Evolutionary conservation across 1,284 basidiomycete genomes (phyloP), one percentile per base, ranked within the genome.

Genomic region (Gymnopus androsaceus): DNA sequence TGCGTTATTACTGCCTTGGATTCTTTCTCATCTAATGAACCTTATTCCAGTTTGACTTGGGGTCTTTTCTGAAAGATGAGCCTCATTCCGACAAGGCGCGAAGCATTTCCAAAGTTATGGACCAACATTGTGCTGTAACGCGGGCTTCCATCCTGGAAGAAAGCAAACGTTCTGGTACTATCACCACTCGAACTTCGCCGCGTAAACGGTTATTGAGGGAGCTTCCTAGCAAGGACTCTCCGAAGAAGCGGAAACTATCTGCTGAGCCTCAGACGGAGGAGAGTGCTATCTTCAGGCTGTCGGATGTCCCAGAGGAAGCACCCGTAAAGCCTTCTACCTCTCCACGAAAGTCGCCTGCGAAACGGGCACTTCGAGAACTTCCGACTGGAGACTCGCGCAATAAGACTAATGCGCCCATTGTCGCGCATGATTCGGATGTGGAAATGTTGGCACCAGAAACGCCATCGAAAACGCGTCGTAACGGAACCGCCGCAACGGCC

Each of bases 121-220:
- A 55, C 8, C 9, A 12, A 6, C 25, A 28, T n/a, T 47, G 49
- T 31, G 14, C 21, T 5, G 36, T 19, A 25, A 19, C 51, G 31
- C 49, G 54, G 19, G 17, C 15, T 15, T 8, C 33, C 12, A 52
- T 56, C 17, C 11, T 19, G 11, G 21, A 28, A 36, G 54, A 53
- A 23, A 53, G 51, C 28, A 31, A 46, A 46, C 44, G 27, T 7
- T 19, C 28, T 9, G 44, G 23, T 38, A 14, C 36, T 27, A 23
- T 47, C 31, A 54, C 49, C 28, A 55, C 58, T n/a, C 60, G 58
- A 7, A 30, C 36, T 36, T 56, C 59, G n/a, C 51, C 59, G 21
- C 33, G 9, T 11, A 61, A 61, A 40, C 54, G 55, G 8, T 19
- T 42, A 1, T 21, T 46, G 19, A 53, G 59, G 36, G 53, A 49